Base-by-base conservation (phyloP, 768 basidiomycete species). In the Lactarius hengduanensis region DNA sequence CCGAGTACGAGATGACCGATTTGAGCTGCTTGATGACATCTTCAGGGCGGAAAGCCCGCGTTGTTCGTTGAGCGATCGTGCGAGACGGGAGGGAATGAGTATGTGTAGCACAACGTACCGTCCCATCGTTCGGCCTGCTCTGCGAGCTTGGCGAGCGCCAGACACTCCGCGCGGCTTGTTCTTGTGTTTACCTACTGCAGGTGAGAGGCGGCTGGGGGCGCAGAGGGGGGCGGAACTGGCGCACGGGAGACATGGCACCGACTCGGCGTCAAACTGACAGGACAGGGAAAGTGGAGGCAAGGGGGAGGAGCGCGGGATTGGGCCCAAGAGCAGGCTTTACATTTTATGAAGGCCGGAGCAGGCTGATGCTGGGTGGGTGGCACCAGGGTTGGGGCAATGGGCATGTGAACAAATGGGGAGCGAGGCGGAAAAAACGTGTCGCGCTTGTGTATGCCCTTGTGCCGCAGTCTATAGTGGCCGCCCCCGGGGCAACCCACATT, bases 71-170 rank as follows among this genome's bases (percentile, higher is more conserved):
- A 53, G 50, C 26, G 26, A 53, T 53, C 26, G 26, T 53, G 26
- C 11, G 22, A 28, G 26, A 50, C 20, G 7, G 15, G 11, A 11
- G 18, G 8, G 53, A 57, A 26, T 36, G 45, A 45, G 13, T 57
- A 18, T 8, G 26, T 6, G 32, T 4, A 22, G 20, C 2, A n/a
- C 2, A 47, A 66, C 78, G 61, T 65, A 93, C 93, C 93, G 80
- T 91, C 87, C 75, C 93, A 93, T 61, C 93, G 89, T 76, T 93
- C 92, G 41, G 93, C 91, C 79, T 94, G 90, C 74, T 91, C 91
- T 56, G 91, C 89, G 65, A 94, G 83, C 78, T 91, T 92, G 68
- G 92, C 92, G 71, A 94, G 81, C 76, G 82, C 79, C 55, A 84
- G 74, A 64, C 78, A 77, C 69, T 85, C 82, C 30, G 56, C 40